These are phyloP conservation scores for Lactarius hengduanensis DNA, from an alignment of 768 basidiomycete species.

Conservation along the genomic window DNA sequence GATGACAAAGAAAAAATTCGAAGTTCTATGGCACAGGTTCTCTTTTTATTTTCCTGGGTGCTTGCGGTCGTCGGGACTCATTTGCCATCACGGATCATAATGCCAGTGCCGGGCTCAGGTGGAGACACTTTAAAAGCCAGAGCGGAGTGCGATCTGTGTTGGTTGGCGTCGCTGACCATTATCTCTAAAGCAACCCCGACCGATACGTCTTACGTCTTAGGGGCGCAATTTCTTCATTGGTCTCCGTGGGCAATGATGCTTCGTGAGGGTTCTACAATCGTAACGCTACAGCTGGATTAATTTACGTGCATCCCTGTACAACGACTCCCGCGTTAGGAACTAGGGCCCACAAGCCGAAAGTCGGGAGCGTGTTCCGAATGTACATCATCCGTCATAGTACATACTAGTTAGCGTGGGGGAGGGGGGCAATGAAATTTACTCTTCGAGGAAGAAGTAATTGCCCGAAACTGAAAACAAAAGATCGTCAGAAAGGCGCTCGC, in stretches of 20 bases:
- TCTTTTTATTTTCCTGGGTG: no score
- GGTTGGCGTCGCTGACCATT: constrained; percentile 6
- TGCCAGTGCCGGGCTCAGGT: no score
- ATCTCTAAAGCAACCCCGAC: constrained; percentile 14
- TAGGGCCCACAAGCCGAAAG: neutral
- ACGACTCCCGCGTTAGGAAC: neutral
- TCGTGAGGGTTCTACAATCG: neutral
- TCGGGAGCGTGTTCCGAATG: neutral
- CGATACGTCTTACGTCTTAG: no score
- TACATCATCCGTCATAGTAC: neutral
- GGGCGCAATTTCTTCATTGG: neutral
- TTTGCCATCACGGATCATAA: no score
- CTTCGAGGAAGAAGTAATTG: constrained; percentile 93
- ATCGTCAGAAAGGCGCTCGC: neutral
- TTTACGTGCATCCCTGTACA: constrained; percentile 12
- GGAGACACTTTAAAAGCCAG: neutral
- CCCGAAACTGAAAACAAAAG: constrained; percentile 54
- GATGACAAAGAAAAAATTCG: no score
- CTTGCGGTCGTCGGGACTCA: no score
- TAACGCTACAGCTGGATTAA: constrained; percentile 21
- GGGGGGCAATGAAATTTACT: constrained; percentile 40
- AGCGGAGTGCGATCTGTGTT: neutral
- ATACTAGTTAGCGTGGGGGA: neutral
- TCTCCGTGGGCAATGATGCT: neutral
- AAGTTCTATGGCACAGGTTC: no score